These are phyloP conservation scores for Thelonectria olida DNA, from an alignment of 2,329 filamentous ascomycete genomes.

Conservation along the genomic window DNA sequence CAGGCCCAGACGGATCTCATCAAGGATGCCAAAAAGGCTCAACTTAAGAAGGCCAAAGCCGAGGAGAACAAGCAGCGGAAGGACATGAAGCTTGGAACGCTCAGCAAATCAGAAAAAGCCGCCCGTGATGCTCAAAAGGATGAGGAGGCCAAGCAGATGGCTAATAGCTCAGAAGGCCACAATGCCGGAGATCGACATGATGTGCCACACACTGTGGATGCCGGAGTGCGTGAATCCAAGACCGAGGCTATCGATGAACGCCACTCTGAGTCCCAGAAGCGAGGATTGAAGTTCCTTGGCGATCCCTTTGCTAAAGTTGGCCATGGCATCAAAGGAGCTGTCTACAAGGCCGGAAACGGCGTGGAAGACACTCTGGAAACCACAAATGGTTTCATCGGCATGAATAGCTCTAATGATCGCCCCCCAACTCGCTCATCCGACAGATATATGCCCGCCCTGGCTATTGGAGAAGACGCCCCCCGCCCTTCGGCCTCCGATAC, in stretches of 20 bases:
- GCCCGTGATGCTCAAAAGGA: conserved; percentile 60
- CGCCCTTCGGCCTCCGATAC: conserved; percentile 37
- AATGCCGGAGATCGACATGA: conserved; percentile 63
- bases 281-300: conserved; percentile 44
- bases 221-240: conserved; percentile 53
- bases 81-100: conserved; percentile 56
- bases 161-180: conserved; percentile 58
- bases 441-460: conserved; percentile 36
- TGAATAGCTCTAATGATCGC: conserved; percentile 5
- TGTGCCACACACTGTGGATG: conserved; percentile 61
- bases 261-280: conserved; percentile 32
- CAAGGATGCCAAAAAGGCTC: conserved; percentile 78
- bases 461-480: conserved; percentile 43
- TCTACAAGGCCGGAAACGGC: conserved; percentile 57
- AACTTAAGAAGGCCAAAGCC: conserved; percentile 73
- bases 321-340: conserved; percentile 57
- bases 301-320: conserved; percentile 57
- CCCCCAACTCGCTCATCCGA: conserved; percentile 38
- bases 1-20: conserved; percentile 86
- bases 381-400: conserved; percentile 62
- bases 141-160: conserved; percentile 59
- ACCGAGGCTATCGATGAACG: conserved; percentile 31
- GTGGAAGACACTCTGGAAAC: conserved; percentile 63
- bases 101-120: conserved; percentile 61
- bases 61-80: conserved; percentile 73